Evolutionary conservation across 495 filamentous ascomycete genomes (phyloP), one percentile per base, ranked within the genome.

Genomic region (Rostrohypoxylon terebratum): DNA sequence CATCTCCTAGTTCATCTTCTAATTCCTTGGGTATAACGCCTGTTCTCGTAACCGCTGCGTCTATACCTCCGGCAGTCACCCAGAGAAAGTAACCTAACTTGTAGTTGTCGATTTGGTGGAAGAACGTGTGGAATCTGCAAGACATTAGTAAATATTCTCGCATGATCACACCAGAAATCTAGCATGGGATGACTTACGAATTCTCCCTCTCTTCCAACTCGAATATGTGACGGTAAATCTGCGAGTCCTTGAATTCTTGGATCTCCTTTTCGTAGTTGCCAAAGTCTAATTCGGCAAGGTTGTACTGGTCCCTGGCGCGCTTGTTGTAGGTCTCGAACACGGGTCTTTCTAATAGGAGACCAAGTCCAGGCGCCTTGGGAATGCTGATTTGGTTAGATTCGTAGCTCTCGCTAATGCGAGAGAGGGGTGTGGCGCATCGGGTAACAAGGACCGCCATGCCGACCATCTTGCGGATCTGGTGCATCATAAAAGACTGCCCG

Each of bases 401-500:
- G 71, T 92, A 95, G 36, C 87, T 90, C 51, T 97, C 89, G 0
- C 79, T 73, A 64, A 98, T 93, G 31, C 88, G 85, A 3, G 82
- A 78, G 20, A 89, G 83, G 11, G 89, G 84, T 44, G 90, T 89
- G 47, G 94, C 96, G 79, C 91, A 93, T 45, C 96, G 89, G 2
- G 94, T 90, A 4, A 94, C 83, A 62, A 99, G 87, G 8, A 93
- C 86, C 40, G 90, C 92, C 93, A 98, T 94, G 68, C 91, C 92
- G 14, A 99, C 92, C 96, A 99, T 99, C 81, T 97, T 98, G 66
- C 96, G 91, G 79, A 99, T 99, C 80, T 99, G 96, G 78, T 99
- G 96, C 96, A 99, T 99, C 96, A 99, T 99, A 86, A 99, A 99
- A 66, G 90, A 94, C 81, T 99, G 96, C 0, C 96, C 96, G 79